These are phyloP conservation scores for Leishmania gerbilli DNA, from an alignment of 208 protist genomes.

Conservation along the genomic window DNA sequence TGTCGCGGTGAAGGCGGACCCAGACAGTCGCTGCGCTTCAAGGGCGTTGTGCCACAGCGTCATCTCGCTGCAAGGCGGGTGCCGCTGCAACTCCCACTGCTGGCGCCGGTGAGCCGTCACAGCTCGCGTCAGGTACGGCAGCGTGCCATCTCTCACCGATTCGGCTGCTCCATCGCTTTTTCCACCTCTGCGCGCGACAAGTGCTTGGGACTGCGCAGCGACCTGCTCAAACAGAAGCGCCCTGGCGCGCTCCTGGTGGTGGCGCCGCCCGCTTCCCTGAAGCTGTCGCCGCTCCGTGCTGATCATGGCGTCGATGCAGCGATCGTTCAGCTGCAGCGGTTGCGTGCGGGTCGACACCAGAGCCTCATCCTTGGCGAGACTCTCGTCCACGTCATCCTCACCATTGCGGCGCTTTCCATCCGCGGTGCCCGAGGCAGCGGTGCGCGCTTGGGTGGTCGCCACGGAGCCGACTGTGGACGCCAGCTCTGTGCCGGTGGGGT, in stretches of 20 bases:
- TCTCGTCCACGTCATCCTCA: neutral
- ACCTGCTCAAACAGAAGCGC: conserved; percentile 33
- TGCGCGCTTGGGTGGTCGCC: neutral
- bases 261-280: conserved; percentile 12
- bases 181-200: neutral
- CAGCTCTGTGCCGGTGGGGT: conserved; percentile 40
- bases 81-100: conserved; percentile 44
- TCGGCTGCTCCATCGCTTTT: neutral
- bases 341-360: neutral
- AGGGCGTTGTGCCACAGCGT: conserved; percentile 31
- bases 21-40: conserved; percentile 27
- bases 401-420: neutral
- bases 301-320: conserved; percentile 17
- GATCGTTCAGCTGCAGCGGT: conserved; percentile 7
- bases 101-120: conserved; percentile 45
- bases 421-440: neutral
- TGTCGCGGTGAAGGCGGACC: neutral
- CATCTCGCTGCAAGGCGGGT: conserved; percentile 25
- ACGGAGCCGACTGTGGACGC: conserved; percentile 14
- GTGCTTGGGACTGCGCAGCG: conserved; percentile 15
- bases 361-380: neutral
- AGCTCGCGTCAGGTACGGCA: conserved; percentile 22
- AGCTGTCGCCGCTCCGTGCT: conserved; percentile 19
- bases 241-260: conserved; percentile 24
- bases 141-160: too few species aligned